phyloP scores from a whole-genome alignment of 345 rosid species.

The Psidium guajava region DNA sequence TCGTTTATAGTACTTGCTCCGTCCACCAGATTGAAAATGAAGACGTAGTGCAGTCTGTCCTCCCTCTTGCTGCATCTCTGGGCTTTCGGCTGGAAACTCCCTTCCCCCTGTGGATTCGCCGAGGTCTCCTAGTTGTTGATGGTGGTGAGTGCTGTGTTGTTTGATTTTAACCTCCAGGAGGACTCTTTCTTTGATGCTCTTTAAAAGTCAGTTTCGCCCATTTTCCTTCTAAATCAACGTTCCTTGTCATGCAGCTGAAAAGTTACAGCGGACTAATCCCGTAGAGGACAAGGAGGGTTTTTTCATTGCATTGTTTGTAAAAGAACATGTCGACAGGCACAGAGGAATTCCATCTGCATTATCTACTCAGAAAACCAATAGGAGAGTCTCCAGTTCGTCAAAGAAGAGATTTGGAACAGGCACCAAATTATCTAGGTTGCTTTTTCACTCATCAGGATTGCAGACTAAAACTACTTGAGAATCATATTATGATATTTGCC shows the following conservation, averaged over 20 bases:
- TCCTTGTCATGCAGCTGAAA: constrained; percentile 21
- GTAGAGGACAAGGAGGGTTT: constrained; percentile 80
- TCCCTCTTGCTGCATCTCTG: constrained; percentile 36
- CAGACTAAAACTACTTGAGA: background rate
- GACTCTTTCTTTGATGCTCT: background rate
- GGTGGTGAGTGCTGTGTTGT: constrained; percentile 44
- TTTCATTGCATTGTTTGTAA: constrained; percentile 63
- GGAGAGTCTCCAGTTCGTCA: background rate
- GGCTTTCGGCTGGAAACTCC: constrained; percentile 62
- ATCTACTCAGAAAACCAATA: background rate
- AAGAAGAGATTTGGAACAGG: background rate
- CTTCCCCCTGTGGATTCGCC: constrained; percentile 62
- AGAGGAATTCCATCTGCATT: background rate
- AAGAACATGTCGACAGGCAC: background rate
- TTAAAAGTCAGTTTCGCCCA: background rate
- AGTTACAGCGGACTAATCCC: constrained; percentile 37
- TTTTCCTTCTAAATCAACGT: background rate
- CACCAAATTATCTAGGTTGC: background rate
- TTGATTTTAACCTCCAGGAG: background rate
- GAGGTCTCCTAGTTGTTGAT: constrained; percentile 61
- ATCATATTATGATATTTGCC: background rate
- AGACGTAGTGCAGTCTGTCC: constrained; percentile 59
- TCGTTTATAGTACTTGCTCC: constrained; percentile 93
- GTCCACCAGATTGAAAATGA: constrained; percentile 79
- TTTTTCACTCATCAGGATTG: background rate